phyloP scores from a whole-genome alignment of 495 filamentous ascomycete species.

The Penicillium longicatenatum region DNA sequence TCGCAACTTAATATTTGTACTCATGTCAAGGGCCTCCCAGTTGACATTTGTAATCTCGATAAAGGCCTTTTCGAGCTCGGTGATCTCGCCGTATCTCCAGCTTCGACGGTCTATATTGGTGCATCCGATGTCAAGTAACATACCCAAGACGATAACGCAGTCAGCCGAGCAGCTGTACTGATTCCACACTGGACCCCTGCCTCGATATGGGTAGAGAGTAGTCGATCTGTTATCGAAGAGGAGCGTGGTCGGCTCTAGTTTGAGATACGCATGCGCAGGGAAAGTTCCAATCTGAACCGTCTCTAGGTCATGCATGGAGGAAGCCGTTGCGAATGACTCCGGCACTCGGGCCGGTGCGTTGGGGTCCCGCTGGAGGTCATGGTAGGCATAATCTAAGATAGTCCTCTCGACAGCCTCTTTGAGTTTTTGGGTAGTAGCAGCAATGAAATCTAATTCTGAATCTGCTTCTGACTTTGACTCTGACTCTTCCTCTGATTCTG shows the following conservation, averaged over 20 bases:
- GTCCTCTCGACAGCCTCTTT: slow-evolving; percentile 29
- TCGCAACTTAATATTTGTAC: slow-evolving; percentile 21
- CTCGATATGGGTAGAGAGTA: slow-evolving; percentile 26
- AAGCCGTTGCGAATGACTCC: slow-evolving; percentile 18
- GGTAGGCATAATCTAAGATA: slow-evolving; percentile 32
- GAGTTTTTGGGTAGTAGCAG: neutral
- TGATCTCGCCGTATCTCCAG: slow-evolving; percentile 16
- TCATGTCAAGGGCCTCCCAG: slow-evolving; percentile 32
- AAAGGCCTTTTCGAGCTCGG: slow-evolving; percentile 29
- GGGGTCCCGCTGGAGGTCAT: slow-evolving; percentile 32
- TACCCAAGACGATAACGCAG: slow-evolving; percentile 35
- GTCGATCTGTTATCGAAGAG: slow-evolving; percentile 9
- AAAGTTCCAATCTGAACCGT: slow-evolving; percentile 19
- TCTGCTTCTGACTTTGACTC: too few relatives aligned
- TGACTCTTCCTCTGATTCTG: too few relatives aligned
- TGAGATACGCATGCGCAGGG: slow-evolving; percentile 18
- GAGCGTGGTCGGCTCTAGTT: slow-evolving; percentile 11
- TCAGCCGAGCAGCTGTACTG: slow-evolving; percentile 33
- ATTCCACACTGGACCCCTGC: slow-evolving; percentile 32
- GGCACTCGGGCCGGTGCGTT: slow-evolving; percentile 18
- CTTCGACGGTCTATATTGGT: slow-evolving; percentile 37
- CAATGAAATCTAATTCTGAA: neutral
- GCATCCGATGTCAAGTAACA: slow-evolving; percentile 40
- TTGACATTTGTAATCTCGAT: slow-evolving; percentile 36
- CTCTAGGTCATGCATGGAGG: slow-evolving; percentile 14